Percentiles rank a stretch among this genome's conserved stretches.
phyloP scores from a whole-genome alignment of 345 rosid species.

The Erysimum cheiranthoides region DNA sequence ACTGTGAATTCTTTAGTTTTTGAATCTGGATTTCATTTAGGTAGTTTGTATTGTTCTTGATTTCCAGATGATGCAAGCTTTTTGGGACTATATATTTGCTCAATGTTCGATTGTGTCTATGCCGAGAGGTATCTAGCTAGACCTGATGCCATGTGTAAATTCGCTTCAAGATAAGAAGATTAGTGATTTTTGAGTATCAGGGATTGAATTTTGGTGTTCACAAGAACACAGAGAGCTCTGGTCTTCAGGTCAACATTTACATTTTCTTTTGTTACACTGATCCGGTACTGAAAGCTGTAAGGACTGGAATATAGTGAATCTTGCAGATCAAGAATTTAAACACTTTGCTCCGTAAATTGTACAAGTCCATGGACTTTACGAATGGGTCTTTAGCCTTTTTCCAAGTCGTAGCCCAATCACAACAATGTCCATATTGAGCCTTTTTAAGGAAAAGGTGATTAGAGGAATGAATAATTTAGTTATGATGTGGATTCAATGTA shows the following conservation, averaged over 20 bases:
- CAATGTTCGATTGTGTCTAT: background rate
- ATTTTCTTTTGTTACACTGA: background rate
- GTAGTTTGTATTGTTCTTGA: background rate
- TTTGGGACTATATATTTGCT: background rate
- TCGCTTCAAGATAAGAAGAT: background rate
- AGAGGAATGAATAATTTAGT: background rate
- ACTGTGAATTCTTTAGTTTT: background rate
- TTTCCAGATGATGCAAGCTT: background rate
- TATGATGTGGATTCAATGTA: conserved; percentile 12
- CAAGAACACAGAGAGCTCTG: background rate
- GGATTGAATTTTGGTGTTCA: conserved; percentile 11
- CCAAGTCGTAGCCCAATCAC: conserved; percentile 1
- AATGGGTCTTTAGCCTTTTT: conserved; percentile 18
- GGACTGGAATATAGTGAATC: background rate
- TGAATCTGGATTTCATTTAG: conserved; percentile 1
- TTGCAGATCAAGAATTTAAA: background rate
- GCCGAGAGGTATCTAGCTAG: background rate
- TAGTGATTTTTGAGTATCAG: background rate
- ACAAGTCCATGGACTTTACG: conserved; percentile 6
- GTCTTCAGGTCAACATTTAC: background rate
- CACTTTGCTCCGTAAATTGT: background rate
- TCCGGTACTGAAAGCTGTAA: background rate
- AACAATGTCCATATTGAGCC: background rate
- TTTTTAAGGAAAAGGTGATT: background rate
- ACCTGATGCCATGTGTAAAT: conserved; percentile 15